Percentiles rank a stretch among this genome's conserved stretches.
Conservation (phyloP, 768 basidiomycete genomes). For the Tylopilus cervinicoccineus region DNA sequence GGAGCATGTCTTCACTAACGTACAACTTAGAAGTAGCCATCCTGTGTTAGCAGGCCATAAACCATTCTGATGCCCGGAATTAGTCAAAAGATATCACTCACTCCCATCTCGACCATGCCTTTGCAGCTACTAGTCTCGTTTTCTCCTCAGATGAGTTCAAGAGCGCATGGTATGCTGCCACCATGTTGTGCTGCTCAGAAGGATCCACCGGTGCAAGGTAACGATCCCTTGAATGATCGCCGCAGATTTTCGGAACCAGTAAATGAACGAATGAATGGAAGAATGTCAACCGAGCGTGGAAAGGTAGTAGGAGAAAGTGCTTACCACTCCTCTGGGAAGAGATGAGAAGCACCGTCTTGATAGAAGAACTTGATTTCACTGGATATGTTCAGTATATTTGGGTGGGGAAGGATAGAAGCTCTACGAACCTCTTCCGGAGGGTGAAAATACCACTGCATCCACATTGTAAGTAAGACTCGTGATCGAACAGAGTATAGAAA, state of each 20-base stretch:
- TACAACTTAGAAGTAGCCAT: constrained; percentile 79
- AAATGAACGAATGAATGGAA: neutral
- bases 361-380: constrained; percentile 91
- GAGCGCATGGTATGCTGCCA: constrained; percentile 79
- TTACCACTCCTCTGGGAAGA: constrained; percentile 89
- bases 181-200: constrained; percentile 71
- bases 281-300: neutral
- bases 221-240: constrained; percentile 58
- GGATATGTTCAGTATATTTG: neutral
- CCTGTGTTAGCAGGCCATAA: constrained; percentile 35
- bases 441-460: constrained; percentile 78
- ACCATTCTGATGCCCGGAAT: neutral
- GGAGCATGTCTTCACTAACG: constrained; percentile 65
- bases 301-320: constrained; percentile 1
- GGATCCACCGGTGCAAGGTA: constrained; percentile 80
- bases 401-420: neutral
- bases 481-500: neutral
- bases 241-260: neutral
- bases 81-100: constrained; percentile 37
- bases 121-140: constrained; percentile 64
- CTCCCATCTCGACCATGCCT: constrained; percentile 92
- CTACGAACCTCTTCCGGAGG: constrained; percentile 62
- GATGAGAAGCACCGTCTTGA: constrained; percentile 75
- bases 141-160: constrained; percentile 70
- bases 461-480: neutral